Percentiles rank a stretch among this genome's conserved stretches.
Conservation (phyloP, 176 grass and related monocot species). For the Zea luxurians region DNA sequence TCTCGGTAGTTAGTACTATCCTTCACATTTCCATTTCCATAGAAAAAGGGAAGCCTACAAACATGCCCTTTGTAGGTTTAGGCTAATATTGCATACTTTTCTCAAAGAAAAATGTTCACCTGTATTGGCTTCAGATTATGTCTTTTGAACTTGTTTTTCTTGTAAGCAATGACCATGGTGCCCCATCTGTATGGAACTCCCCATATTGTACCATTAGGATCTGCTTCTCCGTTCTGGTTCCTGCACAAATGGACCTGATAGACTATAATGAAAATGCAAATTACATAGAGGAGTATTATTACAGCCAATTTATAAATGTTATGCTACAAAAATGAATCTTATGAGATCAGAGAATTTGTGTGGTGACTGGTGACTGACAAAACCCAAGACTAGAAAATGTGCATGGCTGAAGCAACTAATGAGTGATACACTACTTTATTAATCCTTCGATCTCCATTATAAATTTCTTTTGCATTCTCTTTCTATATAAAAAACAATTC, state of each 20-base stretch:
- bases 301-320: background rate
- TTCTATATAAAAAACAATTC: background rate
- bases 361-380: background rate
- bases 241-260: conserved; percentile 92
- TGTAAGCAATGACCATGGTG: conserved; percentile 90
- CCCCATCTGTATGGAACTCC: conserved; percentile 87
- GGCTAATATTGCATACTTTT: conserved; percentile 3
- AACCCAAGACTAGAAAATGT: conserved; percentile 12
- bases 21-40: conserved; percentile 18
- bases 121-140: conserved; percentile 86
- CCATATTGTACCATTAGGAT: conserved; percentile 77
- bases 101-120: conserved; percentile 33
- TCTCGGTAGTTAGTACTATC: background rate
- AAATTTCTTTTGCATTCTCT: background rate
- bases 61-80: conserved; percentile 1
- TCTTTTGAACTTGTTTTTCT: conserved; percentile 83
- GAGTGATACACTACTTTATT: background rate
- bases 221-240: conserved; percentile 77
- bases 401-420: background rate
- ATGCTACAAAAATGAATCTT: background rate
- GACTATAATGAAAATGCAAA: conserved; percentile 68
- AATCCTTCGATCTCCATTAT: background rate
- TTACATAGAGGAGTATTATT: background rate
- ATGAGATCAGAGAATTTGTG: background rate
- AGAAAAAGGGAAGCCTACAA: background rate